These are phyloP conservation scores for Marvania coccoides DNA, from an alignment of 139 green algal species.

Conservation along the genomic window DNA sequence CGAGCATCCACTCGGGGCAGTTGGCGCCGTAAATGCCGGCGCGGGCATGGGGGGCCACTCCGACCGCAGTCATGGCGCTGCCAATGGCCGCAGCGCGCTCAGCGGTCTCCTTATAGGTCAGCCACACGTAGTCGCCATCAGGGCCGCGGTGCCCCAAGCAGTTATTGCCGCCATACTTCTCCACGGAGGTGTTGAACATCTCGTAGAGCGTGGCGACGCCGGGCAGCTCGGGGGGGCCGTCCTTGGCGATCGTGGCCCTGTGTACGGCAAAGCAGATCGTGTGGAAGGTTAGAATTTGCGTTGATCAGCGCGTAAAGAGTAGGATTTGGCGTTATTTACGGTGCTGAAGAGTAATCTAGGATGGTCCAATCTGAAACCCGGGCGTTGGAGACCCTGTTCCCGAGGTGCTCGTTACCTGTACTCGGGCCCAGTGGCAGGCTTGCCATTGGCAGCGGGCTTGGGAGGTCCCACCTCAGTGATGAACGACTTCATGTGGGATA, in stretches of 20 bases:
- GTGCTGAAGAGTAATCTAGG: no score
- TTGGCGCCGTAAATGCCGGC: conserved; percentile 77
- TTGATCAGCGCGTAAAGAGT: no score
- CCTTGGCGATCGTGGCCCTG: conserved; percentile 38
- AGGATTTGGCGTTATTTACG: no score
- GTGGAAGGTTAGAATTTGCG: no score
- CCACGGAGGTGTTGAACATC: conserved; percentile 51
- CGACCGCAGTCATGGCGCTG: conserved; percentile 30
- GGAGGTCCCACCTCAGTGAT: conserved; percentile 12
- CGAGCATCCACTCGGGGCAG: conserved; percentile 86
- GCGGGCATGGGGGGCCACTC: conserved; percentile 21
- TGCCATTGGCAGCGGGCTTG: not conserved
- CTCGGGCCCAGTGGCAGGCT: conserved; percentile 9
- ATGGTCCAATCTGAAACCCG: no score
- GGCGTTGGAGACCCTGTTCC: no score
- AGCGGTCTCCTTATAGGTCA: conserved; percentile 38
- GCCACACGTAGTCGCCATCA: conserved; percentile 30
- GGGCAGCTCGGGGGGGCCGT: conserved; percentile 40
- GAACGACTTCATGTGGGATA: no score
- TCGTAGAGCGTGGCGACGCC: conserved; percentile 62
- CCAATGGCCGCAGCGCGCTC: conserved; percentile 22
- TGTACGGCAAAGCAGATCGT: no score
- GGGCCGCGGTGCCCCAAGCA: conserved; percentile 46
- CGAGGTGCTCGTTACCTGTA: conserved; percentile 15
- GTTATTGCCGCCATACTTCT: conserved; percentile 35